These are phyloP conservation scores for Suhomyces emberorum DNA, from an alignment of 805 yeast genomes.

Conservation along the genomic window DNA sequence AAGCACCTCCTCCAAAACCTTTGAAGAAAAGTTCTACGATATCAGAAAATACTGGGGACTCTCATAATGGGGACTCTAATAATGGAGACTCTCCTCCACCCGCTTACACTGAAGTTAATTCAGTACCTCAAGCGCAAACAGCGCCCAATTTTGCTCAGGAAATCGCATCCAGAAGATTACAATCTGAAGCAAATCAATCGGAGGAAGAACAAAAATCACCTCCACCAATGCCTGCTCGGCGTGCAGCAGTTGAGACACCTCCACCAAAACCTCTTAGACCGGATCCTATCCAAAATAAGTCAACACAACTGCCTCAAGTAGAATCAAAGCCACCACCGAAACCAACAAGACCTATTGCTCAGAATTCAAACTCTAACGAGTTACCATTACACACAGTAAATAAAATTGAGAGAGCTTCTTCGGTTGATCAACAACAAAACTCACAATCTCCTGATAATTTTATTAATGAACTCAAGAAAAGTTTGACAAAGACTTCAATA, in stretches of 20 bases:
- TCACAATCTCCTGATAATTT: constrained; percentile 5
- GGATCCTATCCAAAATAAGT: constrained; percentile 5
- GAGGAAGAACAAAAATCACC: neutral
- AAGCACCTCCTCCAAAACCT: constrained; percentile 45
- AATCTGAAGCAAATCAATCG: neutral
- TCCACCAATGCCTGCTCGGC: neutral
- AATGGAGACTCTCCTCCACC: constrained; percentile 17
- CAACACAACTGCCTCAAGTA: neutral
- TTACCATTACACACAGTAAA: no score
- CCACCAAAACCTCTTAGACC: constrained; percentile 2
- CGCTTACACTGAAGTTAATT: constrained; percentile 16
- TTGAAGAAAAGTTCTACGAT: constrained; percentile 22
- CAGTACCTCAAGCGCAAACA: neutral
- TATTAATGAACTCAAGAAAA: constrained; percentile 6
- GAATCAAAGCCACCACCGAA: neutral
- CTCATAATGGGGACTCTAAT: no score
- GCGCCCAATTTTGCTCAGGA: constrained; percentile 28
- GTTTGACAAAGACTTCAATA: constrained; percentile 4
- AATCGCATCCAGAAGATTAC: constrained; percentile 15
- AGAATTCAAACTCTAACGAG: no score
- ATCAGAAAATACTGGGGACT: no score
- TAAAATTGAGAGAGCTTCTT: no score
- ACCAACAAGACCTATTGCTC: neutral
- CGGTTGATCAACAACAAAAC: no score
- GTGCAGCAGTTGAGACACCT: neutral